Base-by-base conservation (phyloP, 495 filamentous ascomycete genomes). In the Aspergillus homomorphus region DNA sequence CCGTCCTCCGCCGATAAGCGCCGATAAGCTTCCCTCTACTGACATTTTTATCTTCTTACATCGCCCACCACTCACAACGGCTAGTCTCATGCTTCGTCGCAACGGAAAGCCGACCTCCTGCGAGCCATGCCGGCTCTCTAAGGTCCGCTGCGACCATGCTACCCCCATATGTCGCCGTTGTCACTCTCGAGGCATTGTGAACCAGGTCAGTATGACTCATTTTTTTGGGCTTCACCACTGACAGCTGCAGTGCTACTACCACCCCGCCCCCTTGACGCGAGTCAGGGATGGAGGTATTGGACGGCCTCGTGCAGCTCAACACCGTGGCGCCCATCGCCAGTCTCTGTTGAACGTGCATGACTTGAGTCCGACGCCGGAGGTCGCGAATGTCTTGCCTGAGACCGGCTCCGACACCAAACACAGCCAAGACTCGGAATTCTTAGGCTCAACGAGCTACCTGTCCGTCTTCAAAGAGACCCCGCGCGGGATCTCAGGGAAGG, bases 51-150 rank as follows among this genome's bases (percentile, higher is more conserved):
- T 12, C 33, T 38, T 38, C 10, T 38, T 12, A 10, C 10, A 5
- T 9, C 10, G 12, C 4, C 12, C 12, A 7, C 10, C 33, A 38
- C 5, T 14, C 33, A 38, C 33, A 38, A 9, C 33, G 7, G 2
- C 33, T 2, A 5, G 33, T 14, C 5, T 38, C 15, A 62, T 30
- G 54, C 42, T 57, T 22, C 65, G 70, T 16, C 62, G 67, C 22
- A 74, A 73, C 63, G 66, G 72, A 14, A 71, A 71, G 51, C 61
- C 61, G 44, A 63, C 65, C 44, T 70, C 69, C 1, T 76, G 71
- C 56, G 67, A 76, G 61, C 68, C 71, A 30, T 76, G 71, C 54
- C 65, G 71, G 4, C 67, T 70, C 57, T 66, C 68, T 21, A 73
- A 76, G 56, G 54, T 76, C 38, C 61, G 66, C 10, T 74, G 70